A percentile compares a stretch with the other conserved stretches of the same genome.
Conservation (phyloP, 1,139 yeast species). For the Kodamaea ohmeri region DNA sequence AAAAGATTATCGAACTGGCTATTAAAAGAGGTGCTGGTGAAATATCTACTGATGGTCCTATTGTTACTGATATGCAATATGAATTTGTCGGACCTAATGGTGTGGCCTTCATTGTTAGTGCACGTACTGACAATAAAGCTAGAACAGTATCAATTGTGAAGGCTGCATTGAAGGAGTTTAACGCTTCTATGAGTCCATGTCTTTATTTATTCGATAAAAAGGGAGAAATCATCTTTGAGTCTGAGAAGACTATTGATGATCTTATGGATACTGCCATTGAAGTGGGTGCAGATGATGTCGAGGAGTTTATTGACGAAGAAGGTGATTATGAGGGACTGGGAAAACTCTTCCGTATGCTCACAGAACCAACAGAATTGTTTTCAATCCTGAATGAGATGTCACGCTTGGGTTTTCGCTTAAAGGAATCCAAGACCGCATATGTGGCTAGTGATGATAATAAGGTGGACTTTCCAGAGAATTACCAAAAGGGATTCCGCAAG, state of each 20-base stretch:
- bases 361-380: slow-evolving; percentile 64
- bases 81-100: slow-evolving; percentile 96
- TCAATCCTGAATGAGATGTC: slow-evolving; percentile 59
- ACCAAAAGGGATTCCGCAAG: slow-evolving; percentile 51
- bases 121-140: slow-evolving; percentile 83
- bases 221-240: slow-evolving; percentile 62
- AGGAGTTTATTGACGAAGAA: slow-evolving; percentile 43
- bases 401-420: slow-evolving; percentile 53
- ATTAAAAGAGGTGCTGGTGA: slow-evolving; percentile 78
- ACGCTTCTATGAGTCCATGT: slow-evolving; percentile 76
- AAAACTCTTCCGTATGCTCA: slow-evolving; percentile 37
- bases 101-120: slow-evolving; percentile 78
- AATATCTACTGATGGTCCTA: slow-evolving; percentile 33
- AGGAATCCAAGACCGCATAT: slow-evolving; percentile 70
- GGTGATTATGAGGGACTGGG: slow-evolving; percentile 40
- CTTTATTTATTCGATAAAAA: slow-evolving; percentile 70
- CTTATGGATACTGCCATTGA: slow-evolving; percentile 75
- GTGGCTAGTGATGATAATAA: slow-evolving; percentile 61
- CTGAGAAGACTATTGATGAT: slow-evolving; percentile 52
- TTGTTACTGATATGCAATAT: slow-evolving; percentile 50
- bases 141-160: slow-evolving; percentile 76
- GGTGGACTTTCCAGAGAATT: slow-evolving; percentile 54
- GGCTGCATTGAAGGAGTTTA: slow-evolving; percentile 68
- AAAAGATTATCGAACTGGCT: slow-evolving; percentile 82
- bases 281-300: slow-evolving; percentile 81